Evolutionary conservation across 495 filamentous ascomycete species (phyloP).

Genomic region (Lentithecium fluviatile): DNA sequence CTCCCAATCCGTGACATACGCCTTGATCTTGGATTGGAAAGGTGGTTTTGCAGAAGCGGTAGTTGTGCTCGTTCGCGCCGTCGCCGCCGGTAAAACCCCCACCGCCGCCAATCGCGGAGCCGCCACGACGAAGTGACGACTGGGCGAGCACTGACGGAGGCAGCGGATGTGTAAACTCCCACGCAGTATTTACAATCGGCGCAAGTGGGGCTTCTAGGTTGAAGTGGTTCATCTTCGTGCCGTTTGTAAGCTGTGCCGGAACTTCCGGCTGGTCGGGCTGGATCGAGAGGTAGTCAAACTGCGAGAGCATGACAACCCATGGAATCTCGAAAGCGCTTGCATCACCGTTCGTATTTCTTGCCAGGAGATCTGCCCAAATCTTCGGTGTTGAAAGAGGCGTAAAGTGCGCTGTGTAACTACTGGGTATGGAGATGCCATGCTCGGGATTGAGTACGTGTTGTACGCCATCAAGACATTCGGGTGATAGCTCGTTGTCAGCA

Average conservation of each 20-base stretch:
- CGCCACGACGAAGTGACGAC: constrained; percentile 57
- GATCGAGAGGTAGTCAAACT: constrained; percentile 75
- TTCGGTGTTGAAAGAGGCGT: constrained; percentile 89
- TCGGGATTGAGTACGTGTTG: constrained; percentile 71
- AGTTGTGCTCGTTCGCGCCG: constrained; percentile 81
- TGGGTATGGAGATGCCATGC: constrained; percentile 89
- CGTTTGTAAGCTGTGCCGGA: constrained; percentile 9
- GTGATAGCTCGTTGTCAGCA: constrained; percentile 50
- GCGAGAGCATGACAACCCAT: constrained; percentile 91
- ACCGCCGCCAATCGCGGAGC: constrained; percentile 48
- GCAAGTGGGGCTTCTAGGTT: constrained; percentile 45
- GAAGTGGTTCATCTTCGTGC: constrained; percentile 12
- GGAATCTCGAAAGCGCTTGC: constrained; percentile 73
- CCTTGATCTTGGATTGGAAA: constrained; percentile 73
- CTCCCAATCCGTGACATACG: constrained; percentile 85
- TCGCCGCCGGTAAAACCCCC: constrained; percentile 50
- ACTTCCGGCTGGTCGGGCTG: constrained; percentile 2
- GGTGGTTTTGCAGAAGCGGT: constrained; percentile 66
- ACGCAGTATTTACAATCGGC: constrained; percentile 63
- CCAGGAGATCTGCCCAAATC: constrained; percentile 73
- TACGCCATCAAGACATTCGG: constrained; percentile 81
- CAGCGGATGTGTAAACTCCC: constrained; percentile 67
- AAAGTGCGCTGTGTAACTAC: constrained; percentile 85
- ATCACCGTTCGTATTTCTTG: constrained; percentile 57
- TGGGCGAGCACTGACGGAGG: constrained; percentile 51